A percentile compares a stretch with the other conserved stretches of the same genome.
These are phyloP conservation scores for Blastobotrys ciferrii DNA, from an alignment of 1,139 yeast genomes.

Conservation along the genomic window DNA sequence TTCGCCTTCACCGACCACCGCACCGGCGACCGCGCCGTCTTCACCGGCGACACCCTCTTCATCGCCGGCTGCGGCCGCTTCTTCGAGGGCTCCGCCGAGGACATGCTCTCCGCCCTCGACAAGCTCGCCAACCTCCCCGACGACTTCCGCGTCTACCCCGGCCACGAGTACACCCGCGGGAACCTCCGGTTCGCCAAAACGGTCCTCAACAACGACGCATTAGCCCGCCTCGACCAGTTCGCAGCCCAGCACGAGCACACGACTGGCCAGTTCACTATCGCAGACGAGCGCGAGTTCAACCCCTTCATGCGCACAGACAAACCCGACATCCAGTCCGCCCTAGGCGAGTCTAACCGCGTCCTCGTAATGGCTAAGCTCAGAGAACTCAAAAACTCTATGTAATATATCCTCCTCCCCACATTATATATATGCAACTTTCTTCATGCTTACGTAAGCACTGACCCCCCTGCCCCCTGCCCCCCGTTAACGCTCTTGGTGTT, in stretches of 20 bases:
- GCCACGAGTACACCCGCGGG: constrained; percentile 90
- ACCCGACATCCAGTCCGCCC: constrained; percentile 50
- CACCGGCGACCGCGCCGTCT: constrained; percentile 68
- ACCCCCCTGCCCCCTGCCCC: too few relatives aligned
- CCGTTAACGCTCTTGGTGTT: too few relatives aligned
- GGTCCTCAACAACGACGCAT: constrained; percentile 55
- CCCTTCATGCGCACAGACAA: constrained; percentile 84
- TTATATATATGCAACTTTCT: constrained; percentile 6
- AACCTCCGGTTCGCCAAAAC: constrained; percentile 74
- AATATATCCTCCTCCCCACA: constrained; percentile 20
- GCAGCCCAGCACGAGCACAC: constrained; percentile 60
- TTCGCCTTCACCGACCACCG: constrained; percentile 65
- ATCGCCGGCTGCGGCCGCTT: constrained; percentile 95
- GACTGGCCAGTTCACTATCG: constrained; percentile 81
- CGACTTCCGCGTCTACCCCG: constrained; percentile 75
- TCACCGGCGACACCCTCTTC: constrained; percentile 94
- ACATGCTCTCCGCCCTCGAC: constrained; percentile 75
- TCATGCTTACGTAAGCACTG: too few relatives aligned
- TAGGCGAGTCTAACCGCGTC: constrained; percentile 44
- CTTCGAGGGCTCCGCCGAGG: constrained; percentile 82
- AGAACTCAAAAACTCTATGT: constrained; percentile 62
- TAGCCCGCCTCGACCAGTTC: constrained; percentile 53
- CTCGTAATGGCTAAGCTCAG: constrained; percentile 67
- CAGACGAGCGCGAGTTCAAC: constrained; percentile 76
- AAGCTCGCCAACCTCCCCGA: constrained; percentile 59